These are phyloP conservation scores for Candida vartiovaarae DNA, from an alignment of 805 yeast species.

Conservation along the genomic window DNA sequence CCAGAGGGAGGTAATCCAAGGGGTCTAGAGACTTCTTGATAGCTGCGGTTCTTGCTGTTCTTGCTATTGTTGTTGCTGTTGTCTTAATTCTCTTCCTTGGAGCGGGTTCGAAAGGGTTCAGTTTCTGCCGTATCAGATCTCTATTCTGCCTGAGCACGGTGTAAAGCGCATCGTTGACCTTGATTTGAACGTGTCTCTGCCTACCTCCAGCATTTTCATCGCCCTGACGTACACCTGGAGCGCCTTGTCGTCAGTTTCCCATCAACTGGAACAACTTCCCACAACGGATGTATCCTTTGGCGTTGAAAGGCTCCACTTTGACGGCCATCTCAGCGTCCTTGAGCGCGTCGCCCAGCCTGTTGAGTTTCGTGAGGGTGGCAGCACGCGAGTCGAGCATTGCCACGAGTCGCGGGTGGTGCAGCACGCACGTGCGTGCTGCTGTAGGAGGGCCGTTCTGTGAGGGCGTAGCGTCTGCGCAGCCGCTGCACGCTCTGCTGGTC, in stretches of 20 bases:
- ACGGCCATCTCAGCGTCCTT: slow-evolving; percentile 14
- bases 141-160: slow-evolving; percentile 8
- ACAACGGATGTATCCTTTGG: slow-evolving; percentile 19
- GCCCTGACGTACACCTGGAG: slow-evolving; percentile 7
- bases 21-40: slow-evolving; percentile 2
- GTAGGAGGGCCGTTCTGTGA: slow-evolving; percentile 14
- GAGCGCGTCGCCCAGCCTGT: slow-evolving; percentile 10
- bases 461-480: slow-evolving; percentile 9
- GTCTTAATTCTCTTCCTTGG: neutral
- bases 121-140: neutral
- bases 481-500: slow-evolving; percentile 7
- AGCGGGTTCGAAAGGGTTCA: neutral
- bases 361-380: slow-evolving; percentile 15
- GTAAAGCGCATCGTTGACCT: slow-evolving; percentile 8
- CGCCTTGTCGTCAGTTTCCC: slow-evolving; percentile 6
- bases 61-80: neutral
- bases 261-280: slow-evolving; percentile 9
- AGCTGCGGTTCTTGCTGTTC: too few relatives aligned
- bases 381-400: slow-evolving; percentile 20
- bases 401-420: slow-evolving; percentile 19
- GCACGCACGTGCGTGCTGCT: neutral
- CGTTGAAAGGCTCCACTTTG: slow-evolving; percentile 20
- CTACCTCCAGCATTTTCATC: slow-evolving; percentile 8
- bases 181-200: slow-evolving; percentile 8
- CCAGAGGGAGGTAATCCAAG: slow-evolving; percentile 5